Evolutionary conservation across 2,329 filamentous ascomycete species (phyloP).

Genomic region (Colletotrichum endophyticum): DNA sequence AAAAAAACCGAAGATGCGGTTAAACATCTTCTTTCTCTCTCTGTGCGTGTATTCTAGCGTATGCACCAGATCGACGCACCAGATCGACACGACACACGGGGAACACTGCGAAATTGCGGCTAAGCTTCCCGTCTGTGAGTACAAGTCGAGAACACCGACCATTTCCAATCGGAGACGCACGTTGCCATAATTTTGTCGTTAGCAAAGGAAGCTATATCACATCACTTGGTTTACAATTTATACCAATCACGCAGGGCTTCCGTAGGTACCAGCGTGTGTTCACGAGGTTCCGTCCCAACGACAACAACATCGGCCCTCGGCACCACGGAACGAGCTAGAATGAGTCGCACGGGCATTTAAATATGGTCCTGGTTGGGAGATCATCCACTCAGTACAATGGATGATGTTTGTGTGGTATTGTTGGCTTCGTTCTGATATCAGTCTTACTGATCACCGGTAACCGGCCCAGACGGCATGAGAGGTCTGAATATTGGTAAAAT

Average conservation of each 20-base stretch:
- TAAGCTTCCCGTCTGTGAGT: not conserved
- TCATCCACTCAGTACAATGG: not conserved
- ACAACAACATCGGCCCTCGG: not conserved
- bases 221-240: not conserved
- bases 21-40: not conserved
- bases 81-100: not conserved
- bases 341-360: not conserved
- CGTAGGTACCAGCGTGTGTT: not conserved
- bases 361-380: not conserved
- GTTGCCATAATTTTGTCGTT: not conserved
- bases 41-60: not conserved
- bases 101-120: not conserved
- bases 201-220: not conserved
- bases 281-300: not conserved
- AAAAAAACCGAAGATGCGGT: not conserved
- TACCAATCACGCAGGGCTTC: rapidly evolving
- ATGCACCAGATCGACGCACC: not conserved
- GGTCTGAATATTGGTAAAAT: not conserved
- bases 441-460: not conserved
- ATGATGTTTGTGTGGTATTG: too few relatives aligned
- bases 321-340: not conserved
- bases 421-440: not conserved
- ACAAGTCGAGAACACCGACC: not conserved
- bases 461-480: not conserved
- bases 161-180: too few relatives aligned